Evolutionary conservation across 139 green algal species (phyloP).

Genomic region (Haematococcus sp.): DNA sequence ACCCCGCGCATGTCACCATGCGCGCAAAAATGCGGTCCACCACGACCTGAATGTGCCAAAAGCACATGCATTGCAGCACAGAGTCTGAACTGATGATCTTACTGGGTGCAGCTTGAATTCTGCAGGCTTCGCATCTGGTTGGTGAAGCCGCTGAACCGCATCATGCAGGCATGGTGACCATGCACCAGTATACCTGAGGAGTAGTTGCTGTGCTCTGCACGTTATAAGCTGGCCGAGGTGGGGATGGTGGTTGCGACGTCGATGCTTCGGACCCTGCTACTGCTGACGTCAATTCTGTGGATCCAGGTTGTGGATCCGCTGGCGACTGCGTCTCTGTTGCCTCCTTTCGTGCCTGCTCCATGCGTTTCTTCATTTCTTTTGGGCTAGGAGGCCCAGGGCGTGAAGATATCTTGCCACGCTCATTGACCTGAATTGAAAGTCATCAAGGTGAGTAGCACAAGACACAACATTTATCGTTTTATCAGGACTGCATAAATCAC

Average conservation of each 20-base stretch:
- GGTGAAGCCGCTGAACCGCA: no score
- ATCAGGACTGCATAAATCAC: no score
- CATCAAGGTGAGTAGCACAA: no score
- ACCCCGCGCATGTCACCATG: slow-evolving; percentile 55
- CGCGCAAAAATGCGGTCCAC: slow-evolving; percentile 72
- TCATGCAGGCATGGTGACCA: no score
- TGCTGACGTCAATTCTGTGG: not conserved
- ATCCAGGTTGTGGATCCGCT: not conserved
- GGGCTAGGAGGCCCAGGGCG: slow-evolving; percentile 4
- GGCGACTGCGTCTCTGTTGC: not conserved
- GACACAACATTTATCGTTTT: no score
- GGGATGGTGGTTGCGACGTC: not conserved
- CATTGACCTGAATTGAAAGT: not conserved
- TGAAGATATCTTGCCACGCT: slow-evolving; percentile 13
- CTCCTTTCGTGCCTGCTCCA: not conserved
- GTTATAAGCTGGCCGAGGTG: not conserved
- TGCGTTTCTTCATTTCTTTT: slow-evolving; percentile 18
- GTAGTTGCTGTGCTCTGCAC: not conserved
- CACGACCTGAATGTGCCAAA: slow-evolving; percentile 32
- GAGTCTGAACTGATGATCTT: no score
- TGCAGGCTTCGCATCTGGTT: no score
- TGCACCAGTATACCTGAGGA: not conserved
- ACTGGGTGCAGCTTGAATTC: no score
- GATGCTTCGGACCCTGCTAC: not conserved
- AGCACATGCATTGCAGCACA: no score